Base-by-base conservation (phyloP, 306 rosid genomes). In the Arachis hypogaea region DNA sequence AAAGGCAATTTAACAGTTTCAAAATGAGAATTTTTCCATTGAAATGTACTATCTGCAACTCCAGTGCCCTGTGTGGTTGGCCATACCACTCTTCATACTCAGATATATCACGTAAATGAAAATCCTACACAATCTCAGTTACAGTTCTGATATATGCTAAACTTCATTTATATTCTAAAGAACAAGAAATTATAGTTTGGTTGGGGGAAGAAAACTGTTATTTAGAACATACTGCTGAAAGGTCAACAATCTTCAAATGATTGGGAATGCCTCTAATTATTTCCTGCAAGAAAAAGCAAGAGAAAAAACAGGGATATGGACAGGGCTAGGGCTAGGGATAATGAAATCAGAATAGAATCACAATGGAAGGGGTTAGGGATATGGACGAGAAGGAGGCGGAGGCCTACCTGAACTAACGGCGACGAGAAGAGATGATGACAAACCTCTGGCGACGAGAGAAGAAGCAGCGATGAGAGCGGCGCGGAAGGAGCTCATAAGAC, bases 11-110 rank as follows among this genome's bases (percentile, higher is more conserved):
- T 62, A 69, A 12, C 73, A 74, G 30, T 63, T 63, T 62, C 14
- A 73, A 73, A 61, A 63, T 58, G 11, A 68, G 58, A 68, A 4
- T 76, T 76, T 33, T 46, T 44, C 52, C 40, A 67, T 52, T 41
- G 60, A 50, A 82, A 12, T 28, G 22, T 22, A 68, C 43, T 79
- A 86, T 94, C 95, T 94, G 96, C 84, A 91, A 80, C 38, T 91
- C 96, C 10, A 86, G 88, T 58, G 97, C 97, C 69, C 80, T 82
- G 83, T 91, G 97, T 11, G 86, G 86, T 82, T 86, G 97, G 79
- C 97, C 97, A 70, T 94, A 94, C 98, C 97, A 94, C 72, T 89
- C 96, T 85, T 86, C 91, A 51, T 94, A 94, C 74, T 88, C 97
- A 46, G 93, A 89, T 74, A 86, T 73, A 86, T 94, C 89, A 79